Evolutionary conservation across 1,284 basidiomycete species (phyloP).

Genomic region (Irpex rosettiformis): DNA sequence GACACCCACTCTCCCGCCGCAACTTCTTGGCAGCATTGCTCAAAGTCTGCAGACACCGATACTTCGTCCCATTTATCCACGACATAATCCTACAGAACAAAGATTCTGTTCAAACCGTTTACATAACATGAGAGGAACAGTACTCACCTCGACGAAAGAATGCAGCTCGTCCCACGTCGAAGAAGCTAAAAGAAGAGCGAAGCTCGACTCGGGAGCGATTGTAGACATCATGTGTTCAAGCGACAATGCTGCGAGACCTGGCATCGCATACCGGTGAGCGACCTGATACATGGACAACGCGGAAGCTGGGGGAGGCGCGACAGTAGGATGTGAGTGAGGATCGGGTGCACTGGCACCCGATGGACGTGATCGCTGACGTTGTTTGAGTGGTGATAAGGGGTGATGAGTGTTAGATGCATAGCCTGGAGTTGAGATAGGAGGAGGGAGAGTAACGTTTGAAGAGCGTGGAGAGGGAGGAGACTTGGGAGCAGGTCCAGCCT

Average conservation of each 20-base stretch:
- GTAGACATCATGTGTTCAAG: slow-evolving; percentile 74
- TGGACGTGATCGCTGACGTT: slow-evolving; percentile 30
- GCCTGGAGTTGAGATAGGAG: slow-evolving; percentile 32
- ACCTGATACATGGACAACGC: slow-evolving; percentile 79
- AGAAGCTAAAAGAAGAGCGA: slow-evolving; percentile 68
- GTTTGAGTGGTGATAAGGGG: slow-evolving; percentile 44
- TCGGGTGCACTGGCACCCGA: slow-evolving; percentile 41
- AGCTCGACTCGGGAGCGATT: slow-evolving; percentile 69
- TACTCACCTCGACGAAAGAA: slow-evolving; percentile 51
- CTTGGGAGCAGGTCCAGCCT: slow-evolving; percentile 1
- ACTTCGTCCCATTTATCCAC: slow-evolving; percentile 72
- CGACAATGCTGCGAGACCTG: slow-evolving; percentile 61
- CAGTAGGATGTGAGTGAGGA: slow-evolving; percentile 74
- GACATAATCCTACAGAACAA: slow-evolving; percentile 50
- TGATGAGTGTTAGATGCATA: slow-evolving; percentile 36
- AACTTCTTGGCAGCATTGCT: slow-evolving; percentile 65
- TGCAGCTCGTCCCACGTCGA: slow-evolving; percentile 64
- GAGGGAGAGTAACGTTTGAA: slow-evolving; percentile 33
- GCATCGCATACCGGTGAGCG: slow-evolving; percentile 76
- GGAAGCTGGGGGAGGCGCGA: slow-evolving; percentile 59
- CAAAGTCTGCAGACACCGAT: slow-evolving; percentile 58
- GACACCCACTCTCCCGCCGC: slow-evolving; percentile 65
- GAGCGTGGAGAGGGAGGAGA: slow-evolving; percentile 19
- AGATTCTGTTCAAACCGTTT: slow-evolving; percentile 1
- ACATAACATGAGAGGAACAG: neutral